A percentile compares a stretch with the other conserved stretches of the same genome.
Evolutionary conservation across 805 yeast species (phyloP).

Genomic region (Saccharomyces kudriavzevii): DNA sequence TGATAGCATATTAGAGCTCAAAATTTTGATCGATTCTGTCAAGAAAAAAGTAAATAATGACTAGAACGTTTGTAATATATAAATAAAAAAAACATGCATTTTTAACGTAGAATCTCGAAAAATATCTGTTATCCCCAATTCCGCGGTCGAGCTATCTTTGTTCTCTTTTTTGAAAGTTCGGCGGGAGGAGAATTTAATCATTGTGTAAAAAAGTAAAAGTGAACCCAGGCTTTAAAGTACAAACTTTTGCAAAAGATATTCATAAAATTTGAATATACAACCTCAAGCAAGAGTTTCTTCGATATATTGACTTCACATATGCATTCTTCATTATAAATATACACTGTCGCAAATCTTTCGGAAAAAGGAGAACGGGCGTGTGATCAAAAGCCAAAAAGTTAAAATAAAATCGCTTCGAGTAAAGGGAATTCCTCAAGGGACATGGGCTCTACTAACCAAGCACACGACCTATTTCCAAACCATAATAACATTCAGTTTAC

Average conservation of each 20-base stretch:
- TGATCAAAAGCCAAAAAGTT: background rate
- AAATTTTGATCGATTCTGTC: constrained; percentile 23
- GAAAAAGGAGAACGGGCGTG: background rate
- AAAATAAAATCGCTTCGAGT: background rate
- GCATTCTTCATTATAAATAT: background rate
- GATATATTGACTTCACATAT: background rate
- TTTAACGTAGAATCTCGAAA: background rate
- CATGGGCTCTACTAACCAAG: constrained; percentile 5
- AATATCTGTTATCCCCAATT: background rate
- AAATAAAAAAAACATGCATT: background rate
- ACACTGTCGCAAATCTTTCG: background rate
- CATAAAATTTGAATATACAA: background rate
- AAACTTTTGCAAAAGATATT: background rate
- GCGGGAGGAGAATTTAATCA: background rate
- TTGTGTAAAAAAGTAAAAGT: background rate
- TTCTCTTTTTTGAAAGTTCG: background rate
- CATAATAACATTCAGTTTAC: constrained; percentile 13
- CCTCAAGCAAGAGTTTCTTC: background rate
- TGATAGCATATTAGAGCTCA: constrained; percentile 16
- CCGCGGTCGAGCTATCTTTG: background rate
- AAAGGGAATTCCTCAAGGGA: background rate
- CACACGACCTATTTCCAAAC: constrained; percentile 17
- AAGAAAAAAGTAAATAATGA: constrained; percentile 16
- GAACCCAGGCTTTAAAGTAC: background rate
- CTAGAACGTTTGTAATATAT: background rate